A percentile compares a stretch with the other conserved stretches of the same genome.
Conservation (phyloP, 768 basidiomycete genomes). For the Serendipita sp. region DNA sequence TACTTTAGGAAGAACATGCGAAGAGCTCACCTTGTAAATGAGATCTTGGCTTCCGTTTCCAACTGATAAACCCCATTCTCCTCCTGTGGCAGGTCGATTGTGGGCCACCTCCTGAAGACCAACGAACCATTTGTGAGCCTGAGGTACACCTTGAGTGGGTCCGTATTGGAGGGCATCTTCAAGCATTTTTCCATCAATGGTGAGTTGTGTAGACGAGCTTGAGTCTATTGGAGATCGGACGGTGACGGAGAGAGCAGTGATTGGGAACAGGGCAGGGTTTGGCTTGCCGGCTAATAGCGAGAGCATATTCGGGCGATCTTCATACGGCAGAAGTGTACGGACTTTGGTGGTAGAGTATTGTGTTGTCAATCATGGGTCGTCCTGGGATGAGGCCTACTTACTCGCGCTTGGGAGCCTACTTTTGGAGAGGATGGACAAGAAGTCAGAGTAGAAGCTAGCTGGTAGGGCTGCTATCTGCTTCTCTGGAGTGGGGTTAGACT, state of each 20-base stretch:
- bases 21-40: slow-evolving; percentile 54
- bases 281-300: slow-evolving; percentile 86
- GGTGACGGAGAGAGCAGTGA: slow-evolving; percentile 60
- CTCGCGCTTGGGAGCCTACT: background rate
- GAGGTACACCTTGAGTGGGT: slow-evolving; percentile 49
- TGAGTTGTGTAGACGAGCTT: slow-evolving; percentile 32
- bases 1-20: background rate
- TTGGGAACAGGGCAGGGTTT: slow-evolving; percentile 80
- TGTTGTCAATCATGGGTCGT: background rate
- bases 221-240: slow-evolving; percentile 29
- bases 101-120: slow-evolving; percentile 60
- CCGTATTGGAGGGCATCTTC: slow-evolving; percentile 61
- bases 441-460: background rate
- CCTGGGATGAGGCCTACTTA: background rate
- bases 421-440: background rate
- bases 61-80: slow-evolving; percentile 63
- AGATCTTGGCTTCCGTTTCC: slow-evolving; percentile 83
- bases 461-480: background rate
- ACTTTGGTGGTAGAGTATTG: too few relatives aligned
- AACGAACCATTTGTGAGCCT: slow-evolving; percentile 51
- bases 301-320: slow-evolving; percentile 60
- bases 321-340: slow-evolving; percentile 58
- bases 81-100: slow-evolving; percentile 33
- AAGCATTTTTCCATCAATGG: slow-evolving; percentile 44
- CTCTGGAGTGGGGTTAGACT: background rate